Base-by-base conservation (phyloP, 495 filamentous ascomycete genomes). In the Penicillium parvum region DNA sequence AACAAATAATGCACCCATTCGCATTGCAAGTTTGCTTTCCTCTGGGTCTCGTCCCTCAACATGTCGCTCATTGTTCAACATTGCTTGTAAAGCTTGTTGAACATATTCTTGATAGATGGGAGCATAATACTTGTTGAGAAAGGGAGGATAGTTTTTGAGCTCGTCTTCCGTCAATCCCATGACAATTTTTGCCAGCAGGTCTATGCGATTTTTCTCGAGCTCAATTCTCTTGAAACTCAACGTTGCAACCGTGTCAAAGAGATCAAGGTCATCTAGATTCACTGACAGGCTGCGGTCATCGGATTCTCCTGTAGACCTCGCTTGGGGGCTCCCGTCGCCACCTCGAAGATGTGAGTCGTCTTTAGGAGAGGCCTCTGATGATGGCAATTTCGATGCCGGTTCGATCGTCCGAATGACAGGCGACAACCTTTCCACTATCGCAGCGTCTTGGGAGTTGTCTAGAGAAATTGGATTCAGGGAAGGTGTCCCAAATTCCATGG, bases 1-100 rank as follows among this genome's bases (percentile, higher is more conserved):
- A 16, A 74, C 58, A 26, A 59, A 70, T 35, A 69, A 53, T 10
- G 57, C 48, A 2, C 59, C 58, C 5, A 61, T 49, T 2, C 61
- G 59, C 60, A 72, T 65, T 15, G 62, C 36, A 3, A 50, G 12
- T 8, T 37, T 25, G 18, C 29, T 49, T 1, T 56, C 37, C 1
- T 38, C 38, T 1, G 33, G 9, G 7, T 34, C 41, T 19, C 20
- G 14, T 5, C 12, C 45, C 1, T 35, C 21, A 1, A 49, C 11
- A 2, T 11, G n/a, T 5, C 10, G 10, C 16, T 38, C 1, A 22
- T 56, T 30, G 3, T 46, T 12, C 1, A 29, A 14, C 49, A 56
- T 49, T 6, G 41, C 34, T 20, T 29, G 20, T 17, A 56, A 22
- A 1, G 34, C 45, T 3, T 40, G 41, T 11, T 35, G 25, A 8